phyloP scores from a whole-genome alignment of 768 basidiomycete genomes.

The Mycena maculata region DNA sequence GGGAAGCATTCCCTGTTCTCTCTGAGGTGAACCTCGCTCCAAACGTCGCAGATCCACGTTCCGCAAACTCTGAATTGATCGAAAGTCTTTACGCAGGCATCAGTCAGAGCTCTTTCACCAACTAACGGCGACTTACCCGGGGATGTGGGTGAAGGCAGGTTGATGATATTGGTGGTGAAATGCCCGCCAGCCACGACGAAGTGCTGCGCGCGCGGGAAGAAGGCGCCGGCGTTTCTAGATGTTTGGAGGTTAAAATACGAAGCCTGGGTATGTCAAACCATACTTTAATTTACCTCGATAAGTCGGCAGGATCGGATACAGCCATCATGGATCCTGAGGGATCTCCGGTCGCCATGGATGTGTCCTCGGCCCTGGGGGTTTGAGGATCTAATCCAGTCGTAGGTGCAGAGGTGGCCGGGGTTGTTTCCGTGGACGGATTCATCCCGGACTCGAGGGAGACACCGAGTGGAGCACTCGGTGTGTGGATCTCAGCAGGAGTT shows the following conservation, averaged over 20 bases:
- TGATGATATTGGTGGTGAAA: conserved; percentile 1
- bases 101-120: not conserved
- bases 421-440: not conserved
- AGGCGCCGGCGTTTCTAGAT: not conserved
- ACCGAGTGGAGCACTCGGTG: not conserved
- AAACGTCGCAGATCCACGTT: not conserved
- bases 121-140: not conserved
- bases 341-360: not conserved
- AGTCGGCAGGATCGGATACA: not conserved
- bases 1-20: not conserved
- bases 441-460: not conserved
- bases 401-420: not conserved
- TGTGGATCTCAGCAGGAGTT: too few relatives aligned
- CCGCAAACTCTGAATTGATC: not conserved
- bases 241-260: not conserved
- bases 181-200: not conserved
- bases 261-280: not conserved
- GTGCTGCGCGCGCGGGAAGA: not conserved
- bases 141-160: not conserved
- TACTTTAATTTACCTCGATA: not conserved
- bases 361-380: not conserved
- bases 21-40: not conserved
- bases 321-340: not conserved
- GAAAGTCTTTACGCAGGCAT: not conserved
- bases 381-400: not conserved